These are phyloP conservation scores for Chrysoporthe deuterocubensis DNA, from an alignment of 2,329 filamentous ascomycete genomes.

Conservation along the genomic window DNA sequence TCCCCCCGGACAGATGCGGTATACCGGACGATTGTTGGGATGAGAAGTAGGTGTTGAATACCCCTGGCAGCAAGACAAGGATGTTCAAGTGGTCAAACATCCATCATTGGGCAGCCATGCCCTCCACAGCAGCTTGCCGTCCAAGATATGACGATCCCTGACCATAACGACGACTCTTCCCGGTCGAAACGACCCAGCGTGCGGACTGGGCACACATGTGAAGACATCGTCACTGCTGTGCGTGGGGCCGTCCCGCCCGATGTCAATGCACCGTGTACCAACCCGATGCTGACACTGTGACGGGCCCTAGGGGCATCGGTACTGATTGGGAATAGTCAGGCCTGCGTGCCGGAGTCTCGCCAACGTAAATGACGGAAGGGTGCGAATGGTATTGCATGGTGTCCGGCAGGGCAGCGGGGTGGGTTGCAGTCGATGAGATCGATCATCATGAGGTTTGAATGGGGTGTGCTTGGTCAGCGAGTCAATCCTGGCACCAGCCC, in stretches of 20 bases:
- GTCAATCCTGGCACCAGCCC: conserved; percentile 45
- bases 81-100: conserved; percentile 6
- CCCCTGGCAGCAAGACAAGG: conserved; percentile 20
- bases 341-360: conserved; percentile 6
- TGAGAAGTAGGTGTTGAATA: conserved; percentile 15
- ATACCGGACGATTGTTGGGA: conserved; percentile 19
- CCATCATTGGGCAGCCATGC: conserved; percentile 24
- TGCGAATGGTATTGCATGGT: conserved; percentile 16
- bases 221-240: conserved; percentile 16
- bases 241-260: conserved; percentile 7
- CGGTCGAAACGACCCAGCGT: not conserved
- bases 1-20: conserved; percentile 18
- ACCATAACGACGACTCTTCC: conserved; percentile 17
- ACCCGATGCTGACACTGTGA: conserved; percentile 22
- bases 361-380: conserved; percentile 8
- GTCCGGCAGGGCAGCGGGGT: conserved; percentile 20
- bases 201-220: conserved; percentile 12
- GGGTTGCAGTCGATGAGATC: conserved; percentile 22
- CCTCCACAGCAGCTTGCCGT: conserved; percentile 25
- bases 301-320: conserved; percentile 16
- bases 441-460: conserved; percentile 15
- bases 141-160: conserved; percentile 20
- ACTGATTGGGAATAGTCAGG: conserved; percentile 17
- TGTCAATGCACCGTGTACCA: conserved; percentile 24
- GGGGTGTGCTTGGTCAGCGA: conserved; percentile 28